These are phyloP conservation scores for Nakazawaea ishiwadae DNA, from an alignment of 805 yeast species.

Conservation along the genomic window DNA sequence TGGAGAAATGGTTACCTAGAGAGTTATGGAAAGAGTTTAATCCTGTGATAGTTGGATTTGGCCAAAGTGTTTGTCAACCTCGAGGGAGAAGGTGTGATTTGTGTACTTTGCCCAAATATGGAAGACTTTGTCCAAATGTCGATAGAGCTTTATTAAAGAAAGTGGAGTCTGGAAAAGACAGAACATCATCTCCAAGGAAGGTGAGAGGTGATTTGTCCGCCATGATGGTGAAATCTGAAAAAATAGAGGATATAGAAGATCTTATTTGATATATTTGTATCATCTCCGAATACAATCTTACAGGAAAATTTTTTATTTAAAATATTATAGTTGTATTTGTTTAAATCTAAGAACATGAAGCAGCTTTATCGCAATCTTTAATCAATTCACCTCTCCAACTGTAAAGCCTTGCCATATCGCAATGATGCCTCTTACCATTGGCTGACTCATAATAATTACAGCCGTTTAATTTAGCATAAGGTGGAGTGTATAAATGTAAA, in stretches of 20 bases:
- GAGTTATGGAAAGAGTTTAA: constrained; percentile 81
- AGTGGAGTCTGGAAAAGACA: constrained; percentile 19
- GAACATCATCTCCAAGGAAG: constrained; percentile 15
- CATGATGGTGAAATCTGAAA: no score
- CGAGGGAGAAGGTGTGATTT: constrained; percentile 65
- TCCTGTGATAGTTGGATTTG: constrained; percentile 87
- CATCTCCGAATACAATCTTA: neutral
- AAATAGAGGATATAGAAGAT: constrained; percentile 29
- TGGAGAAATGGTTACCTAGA: constrained; percentile 71
- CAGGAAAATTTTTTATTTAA: constrained; percentile 2
- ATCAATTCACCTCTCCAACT: constrained; percentile 49
- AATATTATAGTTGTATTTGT: no score
- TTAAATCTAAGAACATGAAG: constrained; percentile 1
- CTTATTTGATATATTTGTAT: constrained; percentile 13
- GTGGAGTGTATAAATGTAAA: constrained; percentile 72
- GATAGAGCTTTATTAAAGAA: constrained; percentile 38
- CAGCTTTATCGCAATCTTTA: constrained; percentile 1
- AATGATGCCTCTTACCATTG: constrained; percentile 47
- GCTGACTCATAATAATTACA: constrained; percentile 45
- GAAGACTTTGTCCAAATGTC: constrained; percentile 54
- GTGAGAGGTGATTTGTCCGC: constrained; percentile 38
- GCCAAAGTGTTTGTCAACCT: constrained; percentile 82
- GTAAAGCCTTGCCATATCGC: constrained; percentile 54
- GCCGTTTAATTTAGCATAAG: constrained; percentile 61
- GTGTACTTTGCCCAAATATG: constrained; percentile 47